Conservation (phyloP, 768 basidiomycete genomes). For the Panaeolus cyanescens region DNA sequence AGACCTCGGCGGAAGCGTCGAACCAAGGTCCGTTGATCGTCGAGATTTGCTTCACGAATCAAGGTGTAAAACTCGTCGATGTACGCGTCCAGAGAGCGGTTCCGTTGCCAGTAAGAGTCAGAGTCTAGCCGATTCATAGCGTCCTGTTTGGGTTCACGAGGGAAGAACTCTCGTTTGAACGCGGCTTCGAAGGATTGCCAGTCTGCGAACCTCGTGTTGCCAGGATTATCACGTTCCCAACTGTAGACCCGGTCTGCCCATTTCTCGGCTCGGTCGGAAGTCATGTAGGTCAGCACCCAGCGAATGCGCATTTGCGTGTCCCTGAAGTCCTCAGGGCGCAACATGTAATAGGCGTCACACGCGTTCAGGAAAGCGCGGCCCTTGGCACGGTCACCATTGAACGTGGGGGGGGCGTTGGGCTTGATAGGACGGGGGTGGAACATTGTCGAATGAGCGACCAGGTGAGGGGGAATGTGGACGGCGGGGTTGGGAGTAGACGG, state of each 20-base stretch:
- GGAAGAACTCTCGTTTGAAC: slow-evolving; percentile 4
- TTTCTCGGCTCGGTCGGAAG: not conserved
- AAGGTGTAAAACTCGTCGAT: slow-evolving; percentile 18
- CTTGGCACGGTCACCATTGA: slow-evolving; percentile 3
- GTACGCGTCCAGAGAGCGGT: slow-evolving; percentile 14
- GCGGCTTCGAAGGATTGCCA: slow-evolving; percentile 6
- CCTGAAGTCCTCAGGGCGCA: not conserved
- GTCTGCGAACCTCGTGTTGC: not conserved
- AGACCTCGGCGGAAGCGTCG: slow-evolving; percentile 8
- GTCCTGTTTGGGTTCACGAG: not conserved
- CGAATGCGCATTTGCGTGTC: not conserved
- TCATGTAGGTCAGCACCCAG: slow-evolving; percentile 8
- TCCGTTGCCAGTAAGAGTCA: slow-evolving; percentile 9
- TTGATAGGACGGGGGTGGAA: too few species aligned
- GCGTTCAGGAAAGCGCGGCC: slow-evolving; percentile 7
- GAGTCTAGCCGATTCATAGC: too few species aligned
- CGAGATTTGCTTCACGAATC: slow-evolving; percentile 12
- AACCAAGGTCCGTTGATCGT: not conserved
- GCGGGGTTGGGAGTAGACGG: too few species aligned
- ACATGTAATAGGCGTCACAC: not conserved
- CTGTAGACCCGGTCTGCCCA: slow-evolving; percentile 3
- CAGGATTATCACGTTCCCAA: not conserved
- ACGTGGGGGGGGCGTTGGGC: slow-evolving; percentile 1
- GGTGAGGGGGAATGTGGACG: too few species aligned
- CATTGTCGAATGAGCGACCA: too few species aligned